A percentile compares a stretch with the other conserved stretches of the same genome.
These are phyloP conservation scores for Ambrosia artemisiifolia DNA, from an alignment of 129 eudicot genomes.

Conservation along the genomic window DNA sequence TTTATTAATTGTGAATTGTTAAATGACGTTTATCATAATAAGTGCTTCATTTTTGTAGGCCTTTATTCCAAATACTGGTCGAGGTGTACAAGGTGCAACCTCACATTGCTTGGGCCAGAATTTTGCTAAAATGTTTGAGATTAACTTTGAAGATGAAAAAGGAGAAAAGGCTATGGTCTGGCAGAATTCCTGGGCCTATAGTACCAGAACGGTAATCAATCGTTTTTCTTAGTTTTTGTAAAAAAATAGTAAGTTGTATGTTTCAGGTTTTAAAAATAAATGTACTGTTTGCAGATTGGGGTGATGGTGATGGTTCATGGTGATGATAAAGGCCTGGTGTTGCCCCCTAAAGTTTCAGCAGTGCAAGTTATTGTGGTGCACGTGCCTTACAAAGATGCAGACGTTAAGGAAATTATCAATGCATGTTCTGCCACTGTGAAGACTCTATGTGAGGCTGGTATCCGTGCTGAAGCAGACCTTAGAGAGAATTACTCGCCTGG, in stretches of 20 bases:
- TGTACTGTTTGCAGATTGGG: slow-evolving; percentile 56
- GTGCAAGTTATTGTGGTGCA: slow-evolving; percentile 81
- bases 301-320: slow-evolving; percentile 98
- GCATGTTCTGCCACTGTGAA: slow-evolving; percentile 68
- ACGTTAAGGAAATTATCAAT: slow-evolving; percentile 60
- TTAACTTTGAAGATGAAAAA: slow-evolving; percentile 76
- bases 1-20: background rate
- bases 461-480: slow-evolving; percentile 80
- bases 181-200: slow-evolving; percentile 98
- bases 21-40: background rate
- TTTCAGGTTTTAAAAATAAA: background rate
- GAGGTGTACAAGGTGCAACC: slow-evolving; percentile 97
- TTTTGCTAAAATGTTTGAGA: slow-evolving; percentile 93
- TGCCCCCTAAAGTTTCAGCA: slow-evolving; percentile 92
- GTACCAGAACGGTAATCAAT: slow-evolving; percentile 71
- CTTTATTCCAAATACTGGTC: slow-evolving; percentile 86
- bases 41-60: slow-evolving; percentile 46
- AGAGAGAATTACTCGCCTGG: slow-evolving; percentile 94
- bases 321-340: slow-evolving; percentile 89
- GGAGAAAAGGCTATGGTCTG: slow-evolving; percentile 91
- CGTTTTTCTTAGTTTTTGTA: background rate
- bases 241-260: background rate
- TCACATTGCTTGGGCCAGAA: slow-evolving; percentile 96
- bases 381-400: slow-evolving; percentile 86
- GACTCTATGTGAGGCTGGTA: slow-evolving; percentile 56